These are phyloP conservation scores for Dioscorea alata DNA, from an alignment of 106 monocot species.

Conservation along the genomic window DNA sequence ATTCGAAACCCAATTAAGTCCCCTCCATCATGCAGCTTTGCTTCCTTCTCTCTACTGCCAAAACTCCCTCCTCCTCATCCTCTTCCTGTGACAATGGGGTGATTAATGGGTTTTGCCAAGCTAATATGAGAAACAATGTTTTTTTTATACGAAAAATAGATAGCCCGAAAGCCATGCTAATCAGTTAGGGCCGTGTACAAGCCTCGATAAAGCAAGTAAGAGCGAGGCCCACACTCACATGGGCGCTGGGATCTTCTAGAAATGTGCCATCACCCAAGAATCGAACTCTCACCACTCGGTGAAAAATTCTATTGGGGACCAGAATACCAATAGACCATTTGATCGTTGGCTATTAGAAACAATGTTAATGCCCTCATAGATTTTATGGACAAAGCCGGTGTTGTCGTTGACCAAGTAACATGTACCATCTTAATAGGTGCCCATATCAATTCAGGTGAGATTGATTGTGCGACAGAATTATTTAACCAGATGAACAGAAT, in stretches of 20 bases:
- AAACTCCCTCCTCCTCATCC: neutral
- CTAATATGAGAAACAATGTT: conserved; percentile 25
- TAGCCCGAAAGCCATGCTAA: no score
- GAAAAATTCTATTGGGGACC: no score
- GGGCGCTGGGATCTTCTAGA: no score
- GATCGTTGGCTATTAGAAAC: no score
- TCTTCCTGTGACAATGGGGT: conserved; percentile 21
- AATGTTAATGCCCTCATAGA: conserved; percentile 28
- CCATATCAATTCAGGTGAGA: conserved; percentile 20
- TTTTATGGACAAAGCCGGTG: conserved; percentile 20
- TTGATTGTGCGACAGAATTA: conserved; percentile 15
- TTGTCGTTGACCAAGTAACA: conserved; percentile 33
- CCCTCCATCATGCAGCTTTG: conserved; percentile 8
- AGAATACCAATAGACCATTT: no score
- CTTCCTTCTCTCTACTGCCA: neutral
- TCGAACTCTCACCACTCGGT: no score
- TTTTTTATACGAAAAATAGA: no score
- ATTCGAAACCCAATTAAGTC: no score
- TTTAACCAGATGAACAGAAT: conserved; percentile 36
- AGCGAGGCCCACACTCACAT: no score
- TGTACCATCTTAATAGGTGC: conserved; percentile 31
- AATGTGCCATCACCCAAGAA: no score
- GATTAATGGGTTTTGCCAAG: conserved; percentile 36
- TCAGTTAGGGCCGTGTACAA: no score
- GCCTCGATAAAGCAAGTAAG: no score